phyloP scores from a whole-genome alignment of 1,284 basidiomycete genomes.

The Leccinum angustisporum region DNA sequence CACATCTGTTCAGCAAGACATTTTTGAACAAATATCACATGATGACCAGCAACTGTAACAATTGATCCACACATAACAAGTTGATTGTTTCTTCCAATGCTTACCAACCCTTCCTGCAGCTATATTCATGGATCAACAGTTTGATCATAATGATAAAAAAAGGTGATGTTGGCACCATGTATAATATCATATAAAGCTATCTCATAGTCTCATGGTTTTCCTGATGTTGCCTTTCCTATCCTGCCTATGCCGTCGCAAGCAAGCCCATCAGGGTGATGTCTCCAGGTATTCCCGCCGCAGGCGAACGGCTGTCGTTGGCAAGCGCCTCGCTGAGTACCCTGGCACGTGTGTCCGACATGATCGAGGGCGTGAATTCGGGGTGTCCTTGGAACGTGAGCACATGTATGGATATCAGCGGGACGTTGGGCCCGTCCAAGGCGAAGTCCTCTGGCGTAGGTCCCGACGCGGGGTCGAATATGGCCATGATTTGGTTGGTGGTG shows the following conservation, averaged over 20 bases:
- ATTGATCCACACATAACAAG: no score
- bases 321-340: slow-evolving; percentile 49
- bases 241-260: slow-evolving; percentile 61
- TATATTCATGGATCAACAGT: no score
- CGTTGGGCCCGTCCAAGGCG: neutral
- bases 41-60: no score
- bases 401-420: slow-evolving; percentile 50
- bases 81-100: no score
- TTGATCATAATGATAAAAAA: no score
- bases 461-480: slow-evolving; percentile 35
- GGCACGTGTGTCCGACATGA: slow-evolving; percentile 57
- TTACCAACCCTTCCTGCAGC: no score
- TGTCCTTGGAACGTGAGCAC: slow-evolving; percentile 78
- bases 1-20: no score
- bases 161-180: no score
- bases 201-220: no score
- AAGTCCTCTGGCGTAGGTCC: slow-evolving; percentile 1
- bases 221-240: slow-evolving; percentile 45
- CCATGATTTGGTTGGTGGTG: slow-evolving; percentile 72
- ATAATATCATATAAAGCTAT: no score
- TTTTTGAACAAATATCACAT: no score
- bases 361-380: slow-evolving; percentile 71
- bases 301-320: slow-evolving; percentile 38
- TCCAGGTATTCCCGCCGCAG: slow-evolving; percentile 20
- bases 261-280: slow-evolving; percentile 34